A percentile compares a stretch with the other conserved stretches of the same genome.
Conservation (phyloP, 768 basidiomycete genomes). For the Auricularia sp. region DNA sequence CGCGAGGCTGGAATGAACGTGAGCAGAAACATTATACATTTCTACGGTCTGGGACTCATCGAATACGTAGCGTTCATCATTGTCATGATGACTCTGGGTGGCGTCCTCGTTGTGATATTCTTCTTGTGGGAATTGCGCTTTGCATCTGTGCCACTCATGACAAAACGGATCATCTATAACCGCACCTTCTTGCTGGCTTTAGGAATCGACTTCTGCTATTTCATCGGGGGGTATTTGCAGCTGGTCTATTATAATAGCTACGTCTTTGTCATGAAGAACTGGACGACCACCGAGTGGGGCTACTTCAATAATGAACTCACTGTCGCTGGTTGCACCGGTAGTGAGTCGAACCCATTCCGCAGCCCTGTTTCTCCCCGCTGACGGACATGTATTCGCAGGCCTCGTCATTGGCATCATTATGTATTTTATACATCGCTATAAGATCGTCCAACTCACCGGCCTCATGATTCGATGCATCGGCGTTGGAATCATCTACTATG, state of each 20-base stretch:
- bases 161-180: conserved; percentile 24
- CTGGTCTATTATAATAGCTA: not conserved
- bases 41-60: too few species aligned
- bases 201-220: conserved; percentile 6
- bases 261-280: not conserved
- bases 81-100: conserved; percentile 23
- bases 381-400: conserved; percentile 12
- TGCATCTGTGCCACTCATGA: conserved; percentile 26
- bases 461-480: conserved; percentile 21
- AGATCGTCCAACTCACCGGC: conserved; percentile 32
- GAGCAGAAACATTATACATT: conserved; percentile 3
- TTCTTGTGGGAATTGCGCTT: conserved; percentile 23
- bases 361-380: not conserved
- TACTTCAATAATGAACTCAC: conserved; percentile 24
- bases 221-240: not conserved
- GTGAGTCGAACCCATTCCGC: not conserved
- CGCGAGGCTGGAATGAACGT: conserved; percentile 19
- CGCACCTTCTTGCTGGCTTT: conserved; percentile 21
- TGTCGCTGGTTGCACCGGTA: conserved; percentile 27
- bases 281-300: conserved; percentile 19
- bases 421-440: conserved; percentile 34
- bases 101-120: conserved; percentile 19
- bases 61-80: conserved; percentile 18
- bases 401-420: conserved; percentile 35
- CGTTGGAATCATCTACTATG: conserved; percentile 20